Evolutionary conservation across 139 green algal species (phyloP).

Genomic region (Haematococcus lacustris): DNA sequence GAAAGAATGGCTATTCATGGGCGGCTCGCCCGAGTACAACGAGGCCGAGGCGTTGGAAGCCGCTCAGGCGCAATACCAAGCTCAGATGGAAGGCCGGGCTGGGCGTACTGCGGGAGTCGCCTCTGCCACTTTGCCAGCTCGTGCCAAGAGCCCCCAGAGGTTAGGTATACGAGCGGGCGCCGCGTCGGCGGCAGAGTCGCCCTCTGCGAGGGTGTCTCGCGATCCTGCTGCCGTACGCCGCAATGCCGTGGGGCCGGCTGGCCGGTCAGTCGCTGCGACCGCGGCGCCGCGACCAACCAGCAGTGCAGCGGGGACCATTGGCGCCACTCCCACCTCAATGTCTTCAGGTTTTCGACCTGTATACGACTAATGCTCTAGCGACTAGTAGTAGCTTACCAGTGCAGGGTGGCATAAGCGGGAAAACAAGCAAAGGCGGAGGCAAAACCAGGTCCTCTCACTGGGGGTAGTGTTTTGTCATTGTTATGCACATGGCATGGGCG

Average conservation of each 20-base stretch:
- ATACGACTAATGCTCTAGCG: slow-evolving; percentile 2
- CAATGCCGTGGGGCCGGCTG: neutral
- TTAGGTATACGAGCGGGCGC: neutral
- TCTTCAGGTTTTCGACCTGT: neutral
- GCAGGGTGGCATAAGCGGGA: no score
- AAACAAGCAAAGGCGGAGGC: no score
- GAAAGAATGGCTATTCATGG: slow-evolving; percentile 6
- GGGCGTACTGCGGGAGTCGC: neutral
- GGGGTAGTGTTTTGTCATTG: no score
- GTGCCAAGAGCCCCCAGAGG: no score
- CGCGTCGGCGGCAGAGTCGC: neutral
- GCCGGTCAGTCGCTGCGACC: neutral
- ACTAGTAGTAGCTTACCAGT: no score
- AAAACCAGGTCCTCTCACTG: no score
- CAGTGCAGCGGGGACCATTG: neutral
- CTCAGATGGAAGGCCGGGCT: neutral
- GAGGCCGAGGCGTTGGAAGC: neutral
- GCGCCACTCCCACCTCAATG: neutral
- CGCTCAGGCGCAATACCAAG: no score
- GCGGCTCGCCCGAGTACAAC: neutral
- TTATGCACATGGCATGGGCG: no score
- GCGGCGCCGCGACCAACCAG: neutral
- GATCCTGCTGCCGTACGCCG: neutral
- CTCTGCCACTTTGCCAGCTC: no score
- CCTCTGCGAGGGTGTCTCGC: neutral